Conservation (phyloP, 129 eudicot species). For the Tagetes patula region DNA sequence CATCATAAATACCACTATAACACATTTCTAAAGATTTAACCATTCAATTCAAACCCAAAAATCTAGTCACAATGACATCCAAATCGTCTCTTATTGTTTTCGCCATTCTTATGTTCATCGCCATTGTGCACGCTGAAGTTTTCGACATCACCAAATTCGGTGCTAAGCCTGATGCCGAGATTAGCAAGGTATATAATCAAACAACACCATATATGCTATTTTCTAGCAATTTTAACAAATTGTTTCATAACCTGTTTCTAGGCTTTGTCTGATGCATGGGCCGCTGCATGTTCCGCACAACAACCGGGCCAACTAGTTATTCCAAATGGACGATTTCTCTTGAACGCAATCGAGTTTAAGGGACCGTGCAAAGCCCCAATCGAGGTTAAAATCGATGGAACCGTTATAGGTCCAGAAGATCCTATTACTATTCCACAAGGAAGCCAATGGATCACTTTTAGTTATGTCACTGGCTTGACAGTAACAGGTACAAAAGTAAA, state of each 20-base stretch:
- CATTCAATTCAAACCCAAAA: slow-evolving; percentile 9
- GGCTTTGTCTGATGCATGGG: slow-evolving; percentile 38
- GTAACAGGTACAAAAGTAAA: slow-evolving; percentile 38
- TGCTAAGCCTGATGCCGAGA: slow-evolving; percentile 32
- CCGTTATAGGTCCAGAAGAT: slow-evolving; percentile 35
- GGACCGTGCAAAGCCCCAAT: slow-evolving; percentile 39
- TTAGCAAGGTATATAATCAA: slow-evolving; percentile 25
- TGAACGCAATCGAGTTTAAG: slow-evolving; percentile 37
- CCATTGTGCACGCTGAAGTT: slow-evolving; percentile 22
- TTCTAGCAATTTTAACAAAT: background rate
- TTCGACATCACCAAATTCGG: slow-evolving; percentile 36
- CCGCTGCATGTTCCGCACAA: slow-evolving; percentile 22
- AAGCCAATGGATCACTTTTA: slow-evolving; percentile 53
- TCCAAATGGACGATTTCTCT: slow-evolving; percentile 36
- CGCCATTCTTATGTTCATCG: slow-evolving; percentile 8
- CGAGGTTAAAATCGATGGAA: slow-evolving; percentile 35
- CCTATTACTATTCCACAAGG: slow-evolving; percentile 39
- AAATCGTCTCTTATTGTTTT: slow-evolving; percentile 9
- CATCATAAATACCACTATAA: slow-evolving; percentile 19
- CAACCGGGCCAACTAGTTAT: slow-evolving; percentile 29
- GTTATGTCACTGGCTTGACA: slow-evolving; percentile 38
- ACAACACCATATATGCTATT: background rate
- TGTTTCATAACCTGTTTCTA: background rate
- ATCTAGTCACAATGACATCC: slow-evolving; percentile 31
- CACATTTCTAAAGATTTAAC: background rate